These are phyloP conservation scores for Hondaea fermentalgiana DNA, from an alignment of 108 stramenopile genomes.

Conservation along the genomic window DNA sequence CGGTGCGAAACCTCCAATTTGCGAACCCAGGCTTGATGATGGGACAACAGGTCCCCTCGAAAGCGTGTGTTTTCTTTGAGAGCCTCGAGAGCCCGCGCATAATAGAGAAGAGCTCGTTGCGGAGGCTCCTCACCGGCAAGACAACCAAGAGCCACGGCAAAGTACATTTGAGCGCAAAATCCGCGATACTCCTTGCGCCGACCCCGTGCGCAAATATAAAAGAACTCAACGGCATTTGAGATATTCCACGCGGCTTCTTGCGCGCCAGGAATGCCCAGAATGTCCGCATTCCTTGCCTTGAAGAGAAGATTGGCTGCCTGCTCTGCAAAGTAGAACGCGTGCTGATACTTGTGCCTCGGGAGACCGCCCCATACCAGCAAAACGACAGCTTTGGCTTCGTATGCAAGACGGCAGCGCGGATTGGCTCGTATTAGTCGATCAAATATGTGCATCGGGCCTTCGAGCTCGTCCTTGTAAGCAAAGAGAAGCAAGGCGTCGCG, in stretches of 20 bases:
- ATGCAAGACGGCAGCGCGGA: neutral
- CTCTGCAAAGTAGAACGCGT: neutral
- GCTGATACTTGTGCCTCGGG: neutral
- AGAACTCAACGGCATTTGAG: neutral
- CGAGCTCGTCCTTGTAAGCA: neutral
- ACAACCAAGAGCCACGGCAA: neutral
- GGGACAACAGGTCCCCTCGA: neutral
- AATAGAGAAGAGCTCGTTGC: neutral
- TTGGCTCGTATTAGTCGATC: neutral
- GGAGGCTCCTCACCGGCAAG: neutral
- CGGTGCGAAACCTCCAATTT: neutral
- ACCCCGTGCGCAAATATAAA: neutral
- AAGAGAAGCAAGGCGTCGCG: neutral
- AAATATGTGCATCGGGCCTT: neutral
- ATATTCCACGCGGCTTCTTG: neutral
- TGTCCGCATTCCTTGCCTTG: neutral
- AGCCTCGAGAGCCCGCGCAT: neutral
- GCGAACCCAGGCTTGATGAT: neutral
- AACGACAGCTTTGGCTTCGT: neutral
- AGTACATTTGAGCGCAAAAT: neutral
- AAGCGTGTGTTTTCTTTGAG: neutral
- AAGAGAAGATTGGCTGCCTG: neutral
- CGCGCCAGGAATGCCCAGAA: neutral
- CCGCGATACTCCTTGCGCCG: neutral
- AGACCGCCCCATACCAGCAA: neutral